These are phyloP conservation scores for Juglanconis sp. DNA, from an alignment of 2,329 filamentous ascomycete genomes.

Conservation along the genomic window DNA sequence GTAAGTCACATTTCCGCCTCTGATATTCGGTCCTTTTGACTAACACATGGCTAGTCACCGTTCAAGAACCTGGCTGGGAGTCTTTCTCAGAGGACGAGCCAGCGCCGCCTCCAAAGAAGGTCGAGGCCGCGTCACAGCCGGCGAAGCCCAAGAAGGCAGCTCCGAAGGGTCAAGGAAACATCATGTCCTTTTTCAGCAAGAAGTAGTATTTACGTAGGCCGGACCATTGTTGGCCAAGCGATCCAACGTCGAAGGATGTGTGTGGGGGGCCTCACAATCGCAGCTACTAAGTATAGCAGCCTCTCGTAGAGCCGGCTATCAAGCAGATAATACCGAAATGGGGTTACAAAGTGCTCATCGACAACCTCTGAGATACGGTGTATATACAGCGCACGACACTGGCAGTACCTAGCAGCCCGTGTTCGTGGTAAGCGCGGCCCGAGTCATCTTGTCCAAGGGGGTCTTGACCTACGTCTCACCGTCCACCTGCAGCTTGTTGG, in stretches of 20 bases:
- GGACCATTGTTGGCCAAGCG: not conserved
- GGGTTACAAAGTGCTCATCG: too few species aligned
- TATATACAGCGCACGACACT: too few species aligned
- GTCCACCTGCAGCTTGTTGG: too few species aligned
- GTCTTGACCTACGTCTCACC: too few species aligned
- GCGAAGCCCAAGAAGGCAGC: slow-evolving; percentile 53
- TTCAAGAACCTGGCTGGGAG: slow-evolving; percentile 82
- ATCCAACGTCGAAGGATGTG: not conserved
- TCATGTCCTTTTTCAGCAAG: slow-evolving; percentile 91
- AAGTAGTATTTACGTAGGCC: slow-evolving; percentile 45
- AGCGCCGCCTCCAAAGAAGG: slow-evolving; percentile 45
- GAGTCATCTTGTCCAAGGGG: too few species aligned
- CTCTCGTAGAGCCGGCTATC: too few species aligned
- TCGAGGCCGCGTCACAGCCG: slow-evolving; percentile 46
- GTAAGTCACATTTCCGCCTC: slow-evolving; percentile 44
- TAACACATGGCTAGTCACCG: slow-evolving; percentile 61
- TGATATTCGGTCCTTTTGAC: not conserved
- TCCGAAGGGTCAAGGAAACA: slow-evolving; percentile 70
- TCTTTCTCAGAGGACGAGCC: slow-evolving; percentile 90
- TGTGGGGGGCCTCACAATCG: too few species aligned
- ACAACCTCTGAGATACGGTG: too few species aligned
- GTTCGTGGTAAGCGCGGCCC: too few species aligned
- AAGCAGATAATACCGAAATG: too few species aligned
- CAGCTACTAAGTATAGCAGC: too few species aligned
- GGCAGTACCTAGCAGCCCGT: too few species aligned